Evolutionary conservation across 345 rosid genomes (phyloP).

Genomic region (Erysimum cheiranthoides): DNA sequence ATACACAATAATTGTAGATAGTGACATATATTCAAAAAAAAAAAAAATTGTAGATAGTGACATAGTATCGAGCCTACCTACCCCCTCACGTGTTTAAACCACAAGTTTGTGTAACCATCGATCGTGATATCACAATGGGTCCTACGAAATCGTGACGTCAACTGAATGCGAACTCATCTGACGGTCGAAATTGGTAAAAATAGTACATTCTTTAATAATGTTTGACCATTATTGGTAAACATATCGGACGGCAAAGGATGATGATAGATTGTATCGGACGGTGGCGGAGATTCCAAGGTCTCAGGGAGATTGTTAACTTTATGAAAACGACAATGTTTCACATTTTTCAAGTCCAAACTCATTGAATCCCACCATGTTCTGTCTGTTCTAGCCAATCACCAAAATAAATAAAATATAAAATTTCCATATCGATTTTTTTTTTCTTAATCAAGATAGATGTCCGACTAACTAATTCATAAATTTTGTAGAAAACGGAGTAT

Average conservation of each 20-base stretch:
- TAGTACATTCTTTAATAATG: conserved; percentile 30
- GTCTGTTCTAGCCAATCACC: conserved; percentile 22
- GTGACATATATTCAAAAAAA: too few relatives aligned
- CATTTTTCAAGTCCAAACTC: conserved; percentile 10
- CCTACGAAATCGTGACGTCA: conserved; percentile 39
- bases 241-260: conserved; percentile 32
- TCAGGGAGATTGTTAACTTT: conserved; percentile 23
- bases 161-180: conserved; percentile 15
- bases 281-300: conserved; percentile 48
- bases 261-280: conserved; percentile 32
- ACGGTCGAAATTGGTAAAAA: conserved; percentile 12
- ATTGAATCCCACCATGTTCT: conserved; percentile 38
- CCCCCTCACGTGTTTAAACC: conserved; percentile 41
- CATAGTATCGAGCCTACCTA: conserved; percentile 22
- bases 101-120: conserved; percentile 22
- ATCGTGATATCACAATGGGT: conserved; percentile 10
- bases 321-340: conserved; percentile 39
- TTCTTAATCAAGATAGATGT: too few relatives aligned
- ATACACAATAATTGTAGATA: too few relatives aligned
- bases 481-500: too few relatives aligned
- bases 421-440: not conserved
- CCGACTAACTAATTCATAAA: too few relatives aligned
- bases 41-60: not conserved
- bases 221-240: conserved; percentile 21
- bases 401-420: not conserved